Evolutionary conservation across 306 rosid genomes (phyloP), one percentile per base, ranked within the genome.

Genomic region (Dryas alaskensis): DNA sequence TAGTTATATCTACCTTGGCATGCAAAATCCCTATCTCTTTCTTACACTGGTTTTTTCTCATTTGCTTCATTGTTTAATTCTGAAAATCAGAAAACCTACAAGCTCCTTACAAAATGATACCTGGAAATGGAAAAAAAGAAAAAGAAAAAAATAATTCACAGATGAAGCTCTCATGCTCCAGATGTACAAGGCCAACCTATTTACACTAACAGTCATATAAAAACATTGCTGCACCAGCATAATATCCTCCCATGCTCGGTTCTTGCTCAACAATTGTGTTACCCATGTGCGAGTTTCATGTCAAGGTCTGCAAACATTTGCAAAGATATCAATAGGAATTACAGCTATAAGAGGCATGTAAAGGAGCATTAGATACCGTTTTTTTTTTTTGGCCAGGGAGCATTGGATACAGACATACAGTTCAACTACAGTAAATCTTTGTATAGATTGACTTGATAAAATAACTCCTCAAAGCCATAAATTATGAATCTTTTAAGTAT

Each of bases 121-220:
- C 82, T 47, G 51, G 19, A 10, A 74, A 57, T 11, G 3, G 6
- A 22, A 52, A 44, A 22, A 7, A 22, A 65, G 14, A 31, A 19
- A 53, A 40, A 22, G 22, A 22, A 22, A 62, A 76, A 75, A 75
- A 80, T 64, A 80, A 73, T 64, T 65, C 81, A 62, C 55, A 66
- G 54, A 73, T 68, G 62, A 85, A 72, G 43, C 82, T 80, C 70
- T 31, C 83, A 78, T 66, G 51, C 64, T 70, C 81, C 80, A 52
- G 73, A 86, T 87, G 76, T 81, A 82, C 92, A 89, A 73, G 60
- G 86, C 87, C 79, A 81, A 69, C 60, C 66, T 86, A 89, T 91
- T 65, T 82, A 89, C 92, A 89, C 55, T 72, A 73, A 77, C 69
- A 75, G 69, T 57, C 65, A 68, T 62, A 81, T 74, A 78, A 64